These are phyloP conservation scores for Heterobasidion annosum DNA, from an alignment of 1,284 basidiomycete genomes.

Conservation along the genomic window DNA sequence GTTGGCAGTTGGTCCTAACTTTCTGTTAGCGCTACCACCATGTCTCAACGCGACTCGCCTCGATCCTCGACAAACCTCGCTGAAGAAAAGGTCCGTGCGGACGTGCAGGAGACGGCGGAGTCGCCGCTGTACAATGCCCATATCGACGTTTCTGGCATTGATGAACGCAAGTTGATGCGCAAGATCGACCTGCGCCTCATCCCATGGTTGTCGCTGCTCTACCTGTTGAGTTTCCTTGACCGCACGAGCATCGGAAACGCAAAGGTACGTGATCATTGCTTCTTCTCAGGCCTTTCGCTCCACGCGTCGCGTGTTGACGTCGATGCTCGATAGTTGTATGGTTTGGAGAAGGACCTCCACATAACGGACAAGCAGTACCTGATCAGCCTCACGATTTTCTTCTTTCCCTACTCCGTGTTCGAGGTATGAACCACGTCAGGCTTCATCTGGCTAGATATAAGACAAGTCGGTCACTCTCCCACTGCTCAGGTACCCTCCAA, in stretches of 20 bases:
- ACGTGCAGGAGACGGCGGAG: neutral
- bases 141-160: constrained; percentile 45
- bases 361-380: constrained; percentile 58
- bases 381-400: constrained; percentile 56
- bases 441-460: no score
- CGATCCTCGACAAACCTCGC: neutral
- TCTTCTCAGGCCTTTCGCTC: neutral
- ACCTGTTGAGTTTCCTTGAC: constrained; percentile 69
- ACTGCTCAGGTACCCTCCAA: constrained; percentile 24
- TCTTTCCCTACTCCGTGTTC: constrained; percentile 57
- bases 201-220: constrained; percentile 65
- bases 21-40: neutral
- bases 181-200: constrained; percentile 59
- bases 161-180: constrained; percentile 55
- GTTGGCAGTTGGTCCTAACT: neutral
- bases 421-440: constrained; percentile 27
- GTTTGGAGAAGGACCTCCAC: constrained; percentile 42
- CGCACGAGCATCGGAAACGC: constrained; percentile 80
- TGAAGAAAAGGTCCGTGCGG: neutral
- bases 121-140: constrained; percentile 34
- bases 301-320: neutral
- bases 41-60: neutral
- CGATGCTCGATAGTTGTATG: constrained; percentile 36
- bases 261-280: constrained; percentile 31
- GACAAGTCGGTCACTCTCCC: neutral